Conservation (phyloP, 805 yeast genomes). For the Starmerella etchellsii region DNA sequence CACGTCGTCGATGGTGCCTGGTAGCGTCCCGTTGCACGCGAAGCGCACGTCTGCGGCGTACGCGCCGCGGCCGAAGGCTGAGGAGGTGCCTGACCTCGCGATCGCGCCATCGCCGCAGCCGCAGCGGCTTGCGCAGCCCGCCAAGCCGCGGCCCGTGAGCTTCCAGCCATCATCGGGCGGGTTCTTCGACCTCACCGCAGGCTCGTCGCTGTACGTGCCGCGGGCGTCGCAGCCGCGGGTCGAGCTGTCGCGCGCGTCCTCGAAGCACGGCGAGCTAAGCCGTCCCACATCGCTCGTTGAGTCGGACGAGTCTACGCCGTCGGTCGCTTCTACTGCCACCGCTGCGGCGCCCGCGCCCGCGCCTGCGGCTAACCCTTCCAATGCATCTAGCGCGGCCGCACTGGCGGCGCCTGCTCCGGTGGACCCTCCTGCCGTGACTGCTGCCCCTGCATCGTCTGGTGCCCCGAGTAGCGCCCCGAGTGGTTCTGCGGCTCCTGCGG, state of each 20-base stretch:
- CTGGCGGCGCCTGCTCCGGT: too few species aligned
- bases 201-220: constrained; percentile 19
- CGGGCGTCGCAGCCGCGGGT: constrained; percentile 26
- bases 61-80: constrained; percentile 5
- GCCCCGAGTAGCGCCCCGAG: too few species aligned
- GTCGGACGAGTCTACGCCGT: neutral
- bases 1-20: constrained; percentile 6
- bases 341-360: neutral
- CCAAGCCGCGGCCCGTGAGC: constrained; percentile 30
- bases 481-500: too few species aligned
- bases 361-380: neutral
- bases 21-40: neutral
- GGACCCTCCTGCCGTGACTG: too few species aligned
- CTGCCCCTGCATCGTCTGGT: too few species aligned
- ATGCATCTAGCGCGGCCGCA: too few species aligned
- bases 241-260: constrained; percentile 24
- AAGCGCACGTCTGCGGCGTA: too few species aligned
- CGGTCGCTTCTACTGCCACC: neutral
- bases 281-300: constrained; percentile 18
- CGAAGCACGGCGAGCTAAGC: constrained; percentile 27
- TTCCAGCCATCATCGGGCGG: constrained; percentile 24
- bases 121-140: constrained; percentile 11
- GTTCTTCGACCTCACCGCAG: constrained; percentile 8
- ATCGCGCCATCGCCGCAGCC: constrained; percentile 14
- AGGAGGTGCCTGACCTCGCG: constrained; percentile 21